A percentile compares a stretch with the other conserved stretches of the same genome.
Conservation (phyloP, 2,329 filamentous ascomycete genomes). For the Ascochyta rabiei region DNA sequence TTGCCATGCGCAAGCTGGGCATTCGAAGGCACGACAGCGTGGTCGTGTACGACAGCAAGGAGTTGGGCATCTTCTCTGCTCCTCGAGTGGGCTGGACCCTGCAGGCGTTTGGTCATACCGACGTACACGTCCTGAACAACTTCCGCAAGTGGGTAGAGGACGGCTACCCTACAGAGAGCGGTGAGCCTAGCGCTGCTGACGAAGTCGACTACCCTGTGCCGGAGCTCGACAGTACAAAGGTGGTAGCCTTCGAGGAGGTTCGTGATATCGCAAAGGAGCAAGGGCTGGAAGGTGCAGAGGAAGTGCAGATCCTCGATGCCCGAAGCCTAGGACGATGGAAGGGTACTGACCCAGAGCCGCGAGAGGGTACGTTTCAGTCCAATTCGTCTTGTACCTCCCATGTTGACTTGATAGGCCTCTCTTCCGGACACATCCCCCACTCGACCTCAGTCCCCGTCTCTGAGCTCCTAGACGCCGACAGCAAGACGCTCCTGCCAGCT, state of each 20-base stretch:
- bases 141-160: conserved; percentile 92
- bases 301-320: conserved; percentile 88
- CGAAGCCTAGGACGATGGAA: conserved; percentile 79
- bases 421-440: conserved; percentile 90
- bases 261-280: conserved; percentile 75
- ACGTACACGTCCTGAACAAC: conserved; percentile 92
- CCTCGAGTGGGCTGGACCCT: conserved; percentile 95
- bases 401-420: conserved; percentile 56
- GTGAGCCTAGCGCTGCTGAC: conserved; percentile 62
- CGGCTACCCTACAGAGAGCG: conserved; percentile 81
- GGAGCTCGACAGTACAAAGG: conserved; percentile 61
- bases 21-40: conserved; percentile 87
- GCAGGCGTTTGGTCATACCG: conserved; percentile 83
- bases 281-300: conserved; percentile 82
- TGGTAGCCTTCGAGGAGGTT: conserved; percentile 83
- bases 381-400: neutral
- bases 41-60: conserved; percentile 91
- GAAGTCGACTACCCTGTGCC: conserved; percentile 52
- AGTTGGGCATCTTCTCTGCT: conserved; percentile 92
- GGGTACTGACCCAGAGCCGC: conserved; percentile 83
- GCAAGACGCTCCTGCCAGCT: conserved; percentile 76
- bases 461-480: conserved; percentile 79
- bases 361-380: conserved; percentile 62
- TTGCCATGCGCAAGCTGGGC: conserved; percentile 86
- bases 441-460: conserved; percentile 82